phyloP scores from a whole-genome alignment of 1,284 basidiomycete genomes.

The Leucoagaricus sp. region DNA sequence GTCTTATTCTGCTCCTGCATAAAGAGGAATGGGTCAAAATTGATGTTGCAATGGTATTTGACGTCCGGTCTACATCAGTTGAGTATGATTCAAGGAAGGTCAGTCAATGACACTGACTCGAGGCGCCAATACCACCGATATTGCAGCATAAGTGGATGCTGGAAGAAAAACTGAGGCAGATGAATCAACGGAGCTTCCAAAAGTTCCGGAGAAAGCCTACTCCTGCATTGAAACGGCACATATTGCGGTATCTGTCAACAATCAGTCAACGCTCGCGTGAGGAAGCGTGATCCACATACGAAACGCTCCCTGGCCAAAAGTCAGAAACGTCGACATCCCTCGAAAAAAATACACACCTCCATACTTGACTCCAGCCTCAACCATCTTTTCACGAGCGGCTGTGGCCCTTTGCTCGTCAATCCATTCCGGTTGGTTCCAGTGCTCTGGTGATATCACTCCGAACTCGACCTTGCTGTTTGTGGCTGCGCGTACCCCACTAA shows the following conservation, averaged over 20 bases:
- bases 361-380: conserved; percentile 27
- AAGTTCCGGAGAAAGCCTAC: conserved; percentile 40
- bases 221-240: conserved; percentile 88
- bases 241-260: conserved; percentile 52
- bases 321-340: conserved; percentile 21
- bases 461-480: conserved; percentile 43
- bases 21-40: conserved; percentile 74
- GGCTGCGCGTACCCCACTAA: conserved; percentile 22
- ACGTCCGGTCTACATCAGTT: conserved; percentile 59
- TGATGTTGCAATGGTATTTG: conserved; percentile 72
- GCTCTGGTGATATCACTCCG: conserved; percentile 51
- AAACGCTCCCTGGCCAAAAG: conserved; percentile 40
- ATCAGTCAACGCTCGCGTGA: not conserved
- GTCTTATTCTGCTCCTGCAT: conserved; percentile 75
- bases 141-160: conserved; percentile 65
- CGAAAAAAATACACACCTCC: conserved; percentile 24
- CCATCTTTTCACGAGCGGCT: conserved; percentile 46
- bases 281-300: conserved; percentile 42
- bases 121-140: conserved; percentile 82
- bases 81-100: not conserved
- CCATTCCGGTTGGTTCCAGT: conserved; percentile 61
- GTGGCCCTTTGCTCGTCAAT: conserved; percentile 62
- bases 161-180: conserved; percentile 64
- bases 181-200: not conserved
- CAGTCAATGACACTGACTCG: conserved; percentile 26